Base-by-base conservation (phyloP, 257 asterid species). In the Nicotiana tabacum region DNA sequence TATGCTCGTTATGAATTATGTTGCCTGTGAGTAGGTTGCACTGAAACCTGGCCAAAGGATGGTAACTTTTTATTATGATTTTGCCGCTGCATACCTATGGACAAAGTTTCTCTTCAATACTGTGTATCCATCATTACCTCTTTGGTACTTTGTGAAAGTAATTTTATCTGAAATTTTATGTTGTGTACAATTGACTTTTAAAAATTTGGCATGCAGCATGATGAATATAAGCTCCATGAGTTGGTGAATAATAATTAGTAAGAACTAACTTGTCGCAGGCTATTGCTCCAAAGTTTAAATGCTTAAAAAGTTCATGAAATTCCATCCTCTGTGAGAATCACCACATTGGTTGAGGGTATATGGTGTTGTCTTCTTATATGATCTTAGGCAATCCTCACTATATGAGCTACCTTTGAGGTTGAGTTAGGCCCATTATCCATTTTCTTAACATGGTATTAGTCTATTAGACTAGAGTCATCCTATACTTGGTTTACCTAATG, bases 141-240 rank as follows among this genome's bases (percentile, higher is more conserved):
- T 6, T 24, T 72, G 39, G 39, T 46, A 46, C 79, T 46, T 21
- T 48, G 55, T 46, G 79, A 32, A 72, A 48, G 61, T 46, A 46
- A 13, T 72, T 66, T 46, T 72, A 72, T 72, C 61, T 72, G 79
- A 46, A 72, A 46, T 35, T 72, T 72, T 72, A 72, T 48, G 37
- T 72, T 35, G 24, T 72, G 15, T 46, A 48, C 61, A 48, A 46
- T 48, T 72, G 61, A 24, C 61, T 53, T 48, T 17, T 72, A 3
- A 11, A 72, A 72, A 72, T 24, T 24, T 72, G 35, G 39, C 61
- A 72, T 72, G 37, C 61, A 24, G 61, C 79, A 12, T 46, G 79
- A 72, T 72, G 60, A 48, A 72, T 72, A 72, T 46, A 61, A 72
- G 61, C 61, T 72, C 39, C 79, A 72, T 48, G 61, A 48, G 79